Conservation (phyloP, 331 rosid genomes). For the Malus hybrid region DNA sequence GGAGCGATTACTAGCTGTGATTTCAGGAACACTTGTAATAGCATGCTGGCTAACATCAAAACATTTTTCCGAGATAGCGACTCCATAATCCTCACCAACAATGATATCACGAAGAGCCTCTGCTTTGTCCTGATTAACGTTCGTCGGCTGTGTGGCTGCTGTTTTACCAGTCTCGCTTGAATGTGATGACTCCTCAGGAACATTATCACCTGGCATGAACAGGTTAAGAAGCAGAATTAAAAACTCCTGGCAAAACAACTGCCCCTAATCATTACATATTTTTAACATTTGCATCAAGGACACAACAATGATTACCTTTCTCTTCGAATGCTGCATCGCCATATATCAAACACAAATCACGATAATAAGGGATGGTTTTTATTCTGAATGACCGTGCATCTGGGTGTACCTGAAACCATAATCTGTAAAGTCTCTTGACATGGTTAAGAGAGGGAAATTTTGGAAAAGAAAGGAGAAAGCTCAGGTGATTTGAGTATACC, state of each 20-base stretch:
- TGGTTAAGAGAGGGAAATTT: background rate
- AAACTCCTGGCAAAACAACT: slow-evolving; percentile 18
- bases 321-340: slow-evolving; percentile 24
- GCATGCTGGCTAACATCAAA: slow-evolving; percentile 21
- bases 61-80: slow-evolving; percentile 24
- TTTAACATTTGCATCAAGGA: background rate
- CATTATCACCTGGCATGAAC: slow-evolving; percentile 32
- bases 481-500: slow-evolving; percentile 22
- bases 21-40: slow-evolving; percentile 12
- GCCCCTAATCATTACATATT: background rate
- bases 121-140: slow-evolving; percentile 22
- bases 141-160: slow-evolving; percentile 13
- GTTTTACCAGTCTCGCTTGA: slow-evolving; percentile 26
- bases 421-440: background rate
- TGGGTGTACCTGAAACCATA: slow-evolving; percentile 38
- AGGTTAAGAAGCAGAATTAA: slow-evolving; percentile 6
- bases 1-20: slow-evolving; percentile 26
- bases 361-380: slow-evolving; percentile 56
- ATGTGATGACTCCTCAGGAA: slow-evolving; percentile 26
- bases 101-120: slow-evolving; percentile 34
- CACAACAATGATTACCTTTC: slow-evolving; percentile 35
- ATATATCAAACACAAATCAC: slow-evolving; percentile 49
- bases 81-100: slow-evolving; percentile 42
- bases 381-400: slow-evolving; percentile 50
- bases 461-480: background rate